phyloP scores from a whole-genome alignment of 2,329 filamentous ascomycete genomes.

The Monilinia polystroma region DNA sequence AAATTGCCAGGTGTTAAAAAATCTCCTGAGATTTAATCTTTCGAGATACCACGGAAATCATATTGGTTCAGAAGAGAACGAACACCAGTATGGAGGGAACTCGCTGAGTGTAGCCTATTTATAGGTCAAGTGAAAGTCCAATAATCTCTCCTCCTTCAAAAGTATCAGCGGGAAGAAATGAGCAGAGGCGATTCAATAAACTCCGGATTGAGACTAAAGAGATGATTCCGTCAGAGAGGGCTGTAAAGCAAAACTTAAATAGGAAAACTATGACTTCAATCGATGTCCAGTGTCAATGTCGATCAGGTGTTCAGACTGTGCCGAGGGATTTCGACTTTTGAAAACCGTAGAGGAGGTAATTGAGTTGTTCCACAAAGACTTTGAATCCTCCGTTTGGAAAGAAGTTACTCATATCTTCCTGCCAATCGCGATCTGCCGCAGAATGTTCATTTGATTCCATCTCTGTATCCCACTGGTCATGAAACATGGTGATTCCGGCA shows the following conservation, averaged over 20 bases:
- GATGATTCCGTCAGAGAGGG: neutral
- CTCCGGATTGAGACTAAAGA: neutral
- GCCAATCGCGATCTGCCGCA: constrained; percentile 31
- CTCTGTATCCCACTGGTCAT: constrained; percentile 36
- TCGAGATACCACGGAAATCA: neutral
- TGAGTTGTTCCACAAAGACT: constrained; percentile 26
- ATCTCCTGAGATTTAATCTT: neutral
- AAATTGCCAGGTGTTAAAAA: constrained; percentile 24
- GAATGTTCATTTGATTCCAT: constrained; percentile 34
- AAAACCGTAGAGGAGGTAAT: neutral
- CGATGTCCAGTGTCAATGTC: neutral
- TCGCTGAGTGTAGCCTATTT: neutral
- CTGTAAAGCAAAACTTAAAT: neutral
- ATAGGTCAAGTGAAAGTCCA: neutral
- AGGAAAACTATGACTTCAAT: neutral
- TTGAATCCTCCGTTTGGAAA: constrained; percentile 33
- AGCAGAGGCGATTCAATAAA: neutral
- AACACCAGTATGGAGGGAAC: neutral
- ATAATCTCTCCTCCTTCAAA: constrained; percentile 2
- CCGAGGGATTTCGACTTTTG: neutral
- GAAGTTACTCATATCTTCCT: constrained; percentile 29
- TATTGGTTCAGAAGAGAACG: neutral
- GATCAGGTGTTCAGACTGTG: neutral
- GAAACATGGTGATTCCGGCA: constrained; percentile 36
- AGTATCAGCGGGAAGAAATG: neutral